Conservation (phyloP, 78 protist species). For the Dictyostelium brefeldianum region DNA sequence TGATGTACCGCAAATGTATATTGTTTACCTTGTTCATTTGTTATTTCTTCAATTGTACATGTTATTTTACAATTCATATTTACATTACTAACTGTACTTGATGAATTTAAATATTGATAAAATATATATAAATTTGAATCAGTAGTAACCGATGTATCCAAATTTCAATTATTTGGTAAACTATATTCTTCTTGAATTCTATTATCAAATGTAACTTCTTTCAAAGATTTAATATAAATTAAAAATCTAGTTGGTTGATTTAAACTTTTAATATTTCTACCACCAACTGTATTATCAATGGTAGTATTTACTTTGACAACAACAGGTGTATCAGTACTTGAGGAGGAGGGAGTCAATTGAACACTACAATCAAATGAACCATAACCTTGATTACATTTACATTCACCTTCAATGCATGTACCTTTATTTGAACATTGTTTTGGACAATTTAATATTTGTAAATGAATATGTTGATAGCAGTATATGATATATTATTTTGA, state of each 20-base stretch:
- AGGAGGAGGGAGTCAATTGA: neutral
- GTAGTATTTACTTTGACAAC: neutral
- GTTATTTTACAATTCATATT: neutral
- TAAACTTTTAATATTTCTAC: neutral
- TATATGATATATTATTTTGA: neutral
- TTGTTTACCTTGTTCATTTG: constrained; percentile 3
- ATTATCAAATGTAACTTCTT: constrained; percentile 1
- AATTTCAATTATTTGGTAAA: neutral
- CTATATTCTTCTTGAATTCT: neutral
- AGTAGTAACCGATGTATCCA: neutral
- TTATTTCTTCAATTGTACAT: neutral
- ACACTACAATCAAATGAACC: constrained; percentile 7
- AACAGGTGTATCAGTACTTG: neutral
- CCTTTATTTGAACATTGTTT: constrained; percentile 9
- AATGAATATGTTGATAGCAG: neutral
- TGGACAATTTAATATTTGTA: neutral
- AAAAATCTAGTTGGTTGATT: neutral
- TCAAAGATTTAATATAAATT: constrained; percentile 14
- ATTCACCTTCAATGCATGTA: neutral
- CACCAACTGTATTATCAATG: neutral
- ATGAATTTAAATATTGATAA: neutral
- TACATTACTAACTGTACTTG: too few relatives aligned
- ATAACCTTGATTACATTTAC: neutral
- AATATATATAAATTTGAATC: neutral
- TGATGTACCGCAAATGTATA: neutral